Evolutionary conservation across 2,329 filamentous ascomycete genomes (phyloP).

Genomic region (Sordariomycetes sp.): DNA sequence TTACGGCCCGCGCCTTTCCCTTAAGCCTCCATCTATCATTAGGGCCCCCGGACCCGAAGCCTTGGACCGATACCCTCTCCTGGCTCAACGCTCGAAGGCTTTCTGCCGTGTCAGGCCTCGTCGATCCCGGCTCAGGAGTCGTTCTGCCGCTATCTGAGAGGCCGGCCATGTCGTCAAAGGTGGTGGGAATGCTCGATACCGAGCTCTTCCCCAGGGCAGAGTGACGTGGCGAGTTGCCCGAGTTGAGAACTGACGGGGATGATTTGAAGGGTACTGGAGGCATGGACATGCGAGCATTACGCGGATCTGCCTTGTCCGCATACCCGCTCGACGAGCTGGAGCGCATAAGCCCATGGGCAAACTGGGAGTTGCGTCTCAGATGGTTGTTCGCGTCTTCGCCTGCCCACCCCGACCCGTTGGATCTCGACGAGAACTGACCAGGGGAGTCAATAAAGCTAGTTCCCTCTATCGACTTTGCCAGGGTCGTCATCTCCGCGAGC

Average conservation of each 20-base stretch:
- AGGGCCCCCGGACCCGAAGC: constrained; percentile 58
- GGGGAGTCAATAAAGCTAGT: constrained; percentile 70
- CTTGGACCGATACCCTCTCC: constrained; percentile 50
- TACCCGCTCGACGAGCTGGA: constrained; percentile 37
- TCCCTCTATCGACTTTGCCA: constrained; percentile 60
- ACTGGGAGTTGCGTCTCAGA: constrained; percentile 42
- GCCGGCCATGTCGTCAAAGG: constrained; percentile 24
- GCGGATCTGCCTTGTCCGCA: constrained; percentile 35
- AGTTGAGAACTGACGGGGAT: constrained; percentile 21
- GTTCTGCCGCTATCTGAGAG: constrained; percentile 28
- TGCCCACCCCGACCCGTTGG: constrained; percentile 26
- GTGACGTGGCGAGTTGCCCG: constrained; percentile 31
- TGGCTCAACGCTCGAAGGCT: constrained; percentile 34
- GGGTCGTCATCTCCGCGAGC: constrained; percentile 60
- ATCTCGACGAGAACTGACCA: constrained; percentile 22
- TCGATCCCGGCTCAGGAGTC: constrained; percentile 20
- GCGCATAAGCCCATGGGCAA: constrained; percentile 29
- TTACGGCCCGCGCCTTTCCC: constrained; percentile 64
- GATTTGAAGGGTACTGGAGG: constrained; percentile 47
- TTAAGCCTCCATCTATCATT: constrained; percentile 70
- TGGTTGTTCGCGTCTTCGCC: constrained; percentile 24
- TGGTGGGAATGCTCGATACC: constrained; percentile 27
- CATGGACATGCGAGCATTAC: constrained; percentile 67
- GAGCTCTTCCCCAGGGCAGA: constrained; percentile 33
- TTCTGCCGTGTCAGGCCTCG: constrained; percentile 25